These are phyloP conservation scores for Meyerozyma athensensis DNA, from an alignment of 1,139 yeast genomes.

Conservation along the genomic window DNA sequence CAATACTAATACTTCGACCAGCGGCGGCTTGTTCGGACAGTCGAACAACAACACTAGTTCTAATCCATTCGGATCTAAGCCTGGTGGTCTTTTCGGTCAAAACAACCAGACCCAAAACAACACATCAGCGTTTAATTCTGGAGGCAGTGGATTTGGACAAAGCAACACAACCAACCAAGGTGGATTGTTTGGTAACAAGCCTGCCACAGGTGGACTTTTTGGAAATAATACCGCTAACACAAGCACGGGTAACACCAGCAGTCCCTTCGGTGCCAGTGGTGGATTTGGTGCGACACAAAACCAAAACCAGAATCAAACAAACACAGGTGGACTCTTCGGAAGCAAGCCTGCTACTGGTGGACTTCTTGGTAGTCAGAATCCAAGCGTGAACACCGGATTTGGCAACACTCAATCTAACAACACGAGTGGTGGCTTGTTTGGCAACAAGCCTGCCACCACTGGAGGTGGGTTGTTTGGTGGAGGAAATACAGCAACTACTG, in stretches of 20 bases:
- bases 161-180: constrained; percentile 10
- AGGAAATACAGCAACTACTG: constrained; percentile 11
- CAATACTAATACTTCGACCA: constrained; percentile 5
- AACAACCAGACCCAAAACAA: not conserved
- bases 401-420: not conserved
- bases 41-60: constrained; percentile 6
- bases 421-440: constrained; percentile 25
- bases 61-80: not conserved
- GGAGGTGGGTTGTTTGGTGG: constrained; percentile 16
- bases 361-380: constrained; percentile 30
- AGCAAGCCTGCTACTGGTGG: constrained; percentile 19
- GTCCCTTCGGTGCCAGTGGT: constrained; percentile 12
- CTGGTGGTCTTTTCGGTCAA: constrained; percentile 13
- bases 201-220: constrained; percentile 29
- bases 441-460: constrained; percentile 17
- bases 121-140: not conserved
- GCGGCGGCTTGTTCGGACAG: constrained; percentile 20
- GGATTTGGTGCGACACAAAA: not conserved
- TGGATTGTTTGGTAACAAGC: constrained; percentile 18
- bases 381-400: constrained; percentile 11
- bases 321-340: constrained; percentile 8
- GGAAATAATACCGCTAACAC: constrained; percentile 18
- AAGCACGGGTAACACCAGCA: constrained; percentile 9
- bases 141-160: not conserved
- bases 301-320: too few relatives aligned